Evolutionary conservation across 225 moss, liverwort and hornwort genomes (phyloP).

Genomic region (Polytrichum formosum): DNA sequence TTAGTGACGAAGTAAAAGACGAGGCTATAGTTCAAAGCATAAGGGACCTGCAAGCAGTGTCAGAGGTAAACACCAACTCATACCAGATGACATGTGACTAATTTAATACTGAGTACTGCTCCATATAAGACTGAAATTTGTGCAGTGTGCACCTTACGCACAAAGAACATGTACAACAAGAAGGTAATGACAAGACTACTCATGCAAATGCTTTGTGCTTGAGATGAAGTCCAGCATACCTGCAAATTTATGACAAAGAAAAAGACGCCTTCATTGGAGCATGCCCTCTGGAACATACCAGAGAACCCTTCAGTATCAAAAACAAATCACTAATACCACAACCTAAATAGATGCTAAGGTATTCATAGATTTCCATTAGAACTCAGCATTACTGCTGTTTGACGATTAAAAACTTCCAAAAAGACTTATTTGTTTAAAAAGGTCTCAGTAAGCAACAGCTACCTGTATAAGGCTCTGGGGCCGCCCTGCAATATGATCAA

Average conservation of each 20-base stretch:
- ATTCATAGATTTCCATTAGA: too few species aligned
- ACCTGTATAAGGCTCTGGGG: slow-evolving; percentile 67
- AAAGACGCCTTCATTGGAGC: slow-evolving; percentile 51
- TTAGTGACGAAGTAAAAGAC: slow-evolving; percentile 68
- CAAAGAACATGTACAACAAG: too few species aligned
- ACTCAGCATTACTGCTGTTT: too few species aligned
- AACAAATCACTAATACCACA: too few species aligned
- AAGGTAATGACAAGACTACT: too few species aligned
- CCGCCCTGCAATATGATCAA: slow-evolving; percentile 54
- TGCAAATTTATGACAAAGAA: slow-evolving; percentile 76
- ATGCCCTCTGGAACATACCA: slow-evolving; percentile 40
- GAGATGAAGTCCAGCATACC: slow-evolving; percentile 21
- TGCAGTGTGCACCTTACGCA: too few species aligned
- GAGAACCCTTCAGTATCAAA: slow-evolving; percentile 6
- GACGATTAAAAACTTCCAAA: too few species aligned
- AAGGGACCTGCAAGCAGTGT: slow-evolving; percentile 36
- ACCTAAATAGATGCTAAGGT: background rate
- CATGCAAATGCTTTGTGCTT: too few species aligned
- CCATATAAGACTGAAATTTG: too few species aligned
- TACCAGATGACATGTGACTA: background rate
- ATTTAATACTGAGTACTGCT: background rate
- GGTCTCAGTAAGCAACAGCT: too few species aligned
- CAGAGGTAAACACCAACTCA: background rate
- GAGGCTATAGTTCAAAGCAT: slow-evolving; percentile 39
- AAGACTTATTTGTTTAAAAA: too few species aligned